Conservation (phyloP, 805 yeast species). For the Cyberlindnera americana region DNA sequence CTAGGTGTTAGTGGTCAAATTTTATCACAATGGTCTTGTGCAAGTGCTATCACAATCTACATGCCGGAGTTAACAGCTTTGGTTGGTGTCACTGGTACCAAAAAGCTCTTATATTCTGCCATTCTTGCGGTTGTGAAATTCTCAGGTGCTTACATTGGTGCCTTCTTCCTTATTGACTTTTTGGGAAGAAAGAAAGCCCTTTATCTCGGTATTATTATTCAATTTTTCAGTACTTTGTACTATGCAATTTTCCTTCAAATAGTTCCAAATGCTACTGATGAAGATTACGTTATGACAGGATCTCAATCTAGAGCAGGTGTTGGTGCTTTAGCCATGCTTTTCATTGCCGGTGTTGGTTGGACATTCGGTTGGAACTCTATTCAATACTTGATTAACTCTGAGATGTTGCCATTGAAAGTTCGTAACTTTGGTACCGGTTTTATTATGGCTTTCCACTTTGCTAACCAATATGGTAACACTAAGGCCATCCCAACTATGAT, state of each 20-base stretch:
- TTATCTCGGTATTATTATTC: slow-evolving; percentile 46
- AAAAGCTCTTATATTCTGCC: slow-evolving; percentile 45
- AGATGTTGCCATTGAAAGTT: slow-evolving; percentile 49
- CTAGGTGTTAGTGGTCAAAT: slow-evolving; percentile 42
- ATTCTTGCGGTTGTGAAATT: slow-evolving; percentile 53
- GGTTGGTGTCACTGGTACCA: slow-evolving; percentile 41
- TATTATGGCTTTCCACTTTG: slow-evolving; percentile 53
- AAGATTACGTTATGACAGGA: slow-evolving; percentile 29
- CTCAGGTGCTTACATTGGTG: slow-evolving; percentile 43
- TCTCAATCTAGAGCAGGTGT: slow-evolving; percentile 37
- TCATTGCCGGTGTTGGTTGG: slow-evolving; percentile 53
- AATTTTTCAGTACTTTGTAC: slow-evolving; percentile 40
- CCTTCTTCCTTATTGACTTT: slow-evolving; percentile 51
- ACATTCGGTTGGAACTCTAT: slow-evolving; percentile 55
- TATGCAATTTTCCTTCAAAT: slow-evolving; percentile 44
- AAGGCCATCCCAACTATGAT: slow-evolving; percentile 53
- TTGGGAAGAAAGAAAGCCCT: slow-evolving; percentile 50
- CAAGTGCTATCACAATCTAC: slow-evolving; percentile 52
- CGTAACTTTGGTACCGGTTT: slow-evolving; percentile 48
- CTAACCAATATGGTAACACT: slow-evolving; percentile 54
- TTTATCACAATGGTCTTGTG: slow-evolving; percentile 59
- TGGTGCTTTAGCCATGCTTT: slow-evolving; percentile 50
- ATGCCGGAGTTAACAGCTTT: slow-evolving; percentile 49
- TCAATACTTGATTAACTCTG: slow-evolving; percentile 53
- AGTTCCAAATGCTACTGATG: slow-evolving; percentile 41